Percentiles rank a stretch among this genome's conserved stretches.
phyloP scores from a whole-genome alignment of 345 rosid species.

The Heritiera fomes region DNA sequence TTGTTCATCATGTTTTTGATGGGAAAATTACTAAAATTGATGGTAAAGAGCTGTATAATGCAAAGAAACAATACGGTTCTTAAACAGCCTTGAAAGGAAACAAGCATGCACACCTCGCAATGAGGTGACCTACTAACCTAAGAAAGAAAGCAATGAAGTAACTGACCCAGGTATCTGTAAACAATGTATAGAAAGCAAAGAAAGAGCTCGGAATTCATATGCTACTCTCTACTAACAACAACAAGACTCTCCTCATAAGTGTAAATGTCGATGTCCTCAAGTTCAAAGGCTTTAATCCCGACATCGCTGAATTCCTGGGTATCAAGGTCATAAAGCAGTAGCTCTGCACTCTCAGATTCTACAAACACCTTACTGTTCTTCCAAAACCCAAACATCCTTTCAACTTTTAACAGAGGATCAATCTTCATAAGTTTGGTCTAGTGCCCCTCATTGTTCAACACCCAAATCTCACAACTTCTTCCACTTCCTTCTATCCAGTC shows the following conservation, averaged over 20 bases:
- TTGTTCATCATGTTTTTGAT: no score
- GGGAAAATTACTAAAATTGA: no score
- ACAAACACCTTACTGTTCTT: not conserved
- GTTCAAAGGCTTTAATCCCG: not conserved
- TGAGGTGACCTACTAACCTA: not conserved
- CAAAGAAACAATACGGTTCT: no score
- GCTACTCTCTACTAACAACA: not conserved
- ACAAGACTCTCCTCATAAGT: not conserved
- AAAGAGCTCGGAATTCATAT: not conserved
- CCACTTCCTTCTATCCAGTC: not conserved
- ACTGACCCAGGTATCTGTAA: no score
- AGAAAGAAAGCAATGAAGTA: not conserved
- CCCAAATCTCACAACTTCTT: not conserved
- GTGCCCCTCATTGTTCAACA: not conserved
- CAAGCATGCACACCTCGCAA: not conserved
- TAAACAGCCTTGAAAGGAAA: not conserved
- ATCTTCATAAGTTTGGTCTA: not conserved
- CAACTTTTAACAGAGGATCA: not conserved
- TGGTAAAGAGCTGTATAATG: no score
- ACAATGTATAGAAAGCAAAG: no score
- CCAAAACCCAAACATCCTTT: not conserved
- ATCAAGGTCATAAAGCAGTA: not conserved
- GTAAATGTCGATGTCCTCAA: not conserved
- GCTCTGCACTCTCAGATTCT: not conserved
- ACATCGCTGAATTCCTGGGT: not conserved